phyloP scores from a whole-genome alignment of 2,329 filamentous ascomycete species.

The Paraphoma chrysanthemicola region DNA sequence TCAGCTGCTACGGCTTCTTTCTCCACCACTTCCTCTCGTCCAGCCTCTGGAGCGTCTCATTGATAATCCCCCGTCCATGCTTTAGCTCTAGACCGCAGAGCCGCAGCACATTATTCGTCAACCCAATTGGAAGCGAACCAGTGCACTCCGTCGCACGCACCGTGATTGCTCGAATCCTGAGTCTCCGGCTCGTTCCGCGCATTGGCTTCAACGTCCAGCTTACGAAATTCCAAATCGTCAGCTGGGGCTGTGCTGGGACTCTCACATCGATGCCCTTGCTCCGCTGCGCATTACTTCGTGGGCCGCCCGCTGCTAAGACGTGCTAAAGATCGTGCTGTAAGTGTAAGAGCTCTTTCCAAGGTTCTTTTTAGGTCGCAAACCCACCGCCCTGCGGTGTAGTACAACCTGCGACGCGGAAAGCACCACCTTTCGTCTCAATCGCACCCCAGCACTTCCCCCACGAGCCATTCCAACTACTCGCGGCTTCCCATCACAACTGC shows the following conservation, averaged over 20 bases:
- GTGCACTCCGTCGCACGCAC: constrained; percentile 4
- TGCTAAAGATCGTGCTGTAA: constrained; percentile 29
- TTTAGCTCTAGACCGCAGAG: constrained; percentile 24
- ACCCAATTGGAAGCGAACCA: constrained; percentile 11
- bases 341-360: constrained; percentile 27
- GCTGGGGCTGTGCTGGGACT: constrained; percentile 28
- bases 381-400: constrained; percentile 19
- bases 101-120: constrained; percentile 15
- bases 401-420: constrained; percentile 38
- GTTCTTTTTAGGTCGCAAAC: constrained; percentile 12
- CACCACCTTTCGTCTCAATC: constrained; percentile 39
- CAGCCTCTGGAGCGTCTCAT: constrained; percentile 5
- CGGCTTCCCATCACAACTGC: background rate
- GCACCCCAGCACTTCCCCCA: constrained; percentile 17
- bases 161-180: constrained; percentile 11
- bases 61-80: constrained; percentile 3
- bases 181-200: constrained; percentile 18
- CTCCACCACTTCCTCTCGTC: constrained; percentile 2
- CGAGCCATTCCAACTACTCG: constrained; percentile 10
- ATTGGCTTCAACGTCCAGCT: constrained; percentile 18
- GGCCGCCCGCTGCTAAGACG: constrained; percentile 21
- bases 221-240: constrained; percentile 40
- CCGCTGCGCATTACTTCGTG: constrained; percentile 17
- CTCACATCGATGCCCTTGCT: constrained; percentile 13
- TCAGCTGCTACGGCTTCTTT: background rate